A percentile compares a stretch with the other conserved stretches of the same genome.
phyloP scores from a whole-genome alignment of 768 basidiomycete species.

The Hypsizygus marmoreus region DNA sequence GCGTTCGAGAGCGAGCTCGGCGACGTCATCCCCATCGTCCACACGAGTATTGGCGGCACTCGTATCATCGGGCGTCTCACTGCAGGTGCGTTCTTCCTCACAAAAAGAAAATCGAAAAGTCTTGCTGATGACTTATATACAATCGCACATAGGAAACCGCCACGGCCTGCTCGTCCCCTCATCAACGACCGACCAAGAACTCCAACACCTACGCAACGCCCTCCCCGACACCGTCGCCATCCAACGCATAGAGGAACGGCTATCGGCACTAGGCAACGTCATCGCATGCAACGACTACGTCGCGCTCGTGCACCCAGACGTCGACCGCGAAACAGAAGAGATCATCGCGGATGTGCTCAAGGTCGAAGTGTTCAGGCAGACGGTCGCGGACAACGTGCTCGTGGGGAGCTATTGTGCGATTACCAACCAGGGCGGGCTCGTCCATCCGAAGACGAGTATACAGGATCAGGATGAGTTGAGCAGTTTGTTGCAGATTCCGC shows the following conservation, averaged over 20 bases:
- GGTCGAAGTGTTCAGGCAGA: slow-evolving; percentile 98
- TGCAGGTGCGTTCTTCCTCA: slow-evolving; percentile 65
- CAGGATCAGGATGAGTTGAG: slow-evolving; percentile 98
- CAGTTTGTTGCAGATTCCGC: slow-evolving; percentile 87
- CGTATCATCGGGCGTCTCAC: slow-evolving; percentile 92
- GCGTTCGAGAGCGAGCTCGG: slow-evolving; percentile 93
- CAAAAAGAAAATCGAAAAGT: not conserved
- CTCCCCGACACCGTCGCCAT: slow-evolving; percentile 92
- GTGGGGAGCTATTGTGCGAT: slow-evolving; percentile 96
- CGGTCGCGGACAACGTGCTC: slow-evolving; percentile 93
- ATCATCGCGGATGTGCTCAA: slow-evolving; percentile 99
- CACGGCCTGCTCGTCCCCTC: slow-evolving; percentile 97
- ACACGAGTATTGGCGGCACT: slow-evolving; percentile 93
- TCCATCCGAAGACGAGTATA: slow-evolving; percentile 95
- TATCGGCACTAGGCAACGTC: slow-evolving; percentile 97
- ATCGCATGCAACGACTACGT: slow-evolving; percentile 99
- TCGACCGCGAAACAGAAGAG: slow-evolving; percentile 98
- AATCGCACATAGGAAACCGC: slow-evolving; percentile 70
- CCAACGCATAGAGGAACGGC: slow-evolving; percentile 94
- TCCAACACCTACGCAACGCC: slow-evolving; percentile 95
- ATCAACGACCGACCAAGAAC: slow-evolving; percentile 95
- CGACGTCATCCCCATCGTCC: slow-evolving; percentile 93
- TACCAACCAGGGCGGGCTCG: slow-evolving; percentile 95
- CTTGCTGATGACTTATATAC: not conserved
- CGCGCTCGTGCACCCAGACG: slow-evolving; percentile 96